Conservation (phyloP, 2,329 filamentous ascomycete genomes). For the Pseudocercospora macadamiae region DNA sequence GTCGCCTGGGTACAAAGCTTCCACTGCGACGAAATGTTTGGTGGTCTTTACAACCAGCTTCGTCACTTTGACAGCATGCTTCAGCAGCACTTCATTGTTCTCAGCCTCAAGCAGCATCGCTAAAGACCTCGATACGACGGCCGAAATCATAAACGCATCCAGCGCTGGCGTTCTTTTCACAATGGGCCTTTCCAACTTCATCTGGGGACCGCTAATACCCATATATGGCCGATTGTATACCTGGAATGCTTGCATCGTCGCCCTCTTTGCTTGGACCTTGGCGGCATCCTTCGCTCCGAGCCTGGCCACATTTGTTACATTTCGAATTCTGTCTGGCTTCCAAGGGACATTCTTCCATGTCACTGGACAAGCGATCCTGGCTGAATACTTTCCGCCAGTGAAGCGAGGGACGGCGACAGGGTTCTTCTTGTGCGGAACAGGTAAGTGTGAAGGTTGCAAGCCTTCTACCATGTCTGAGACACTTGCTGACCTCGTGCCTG, state of each 20-base stretch:
- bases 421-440: slow-evolving; percentile 69
- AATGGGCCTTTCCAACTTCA: slow-evolving; percentile 68
- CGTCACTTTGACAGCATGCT: slow-evolving; percentile 72
- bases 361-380: slow-evolving; percentile 68
- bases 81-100: slow-evolving; percentile 72
- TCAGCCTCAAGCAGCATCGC: slow-evolving; percentile 73
- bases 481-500: too few relatives aligned
- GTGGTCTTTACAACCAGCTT: slow-evolving; percentile 71
- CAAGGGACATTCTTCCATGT: slow-evolving; percentile 75
- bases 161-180: slow-evolving; percentile 71
- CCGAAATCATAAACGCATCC: slow-evolving; percentile 68
- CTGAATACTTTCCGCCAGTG: slow-evolving; percentile 54
- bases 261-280: slow-evolving; percentile 68
- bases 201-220: slow-evolving; percentile 68
- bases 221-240: slow-evolving; percentile 49
- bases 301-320: slow-evolving; percentile 68
- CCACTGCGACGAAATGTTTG: slow-evolving; percentile 53
- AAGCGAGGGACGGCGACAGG: slow-evolving; percentile 71
- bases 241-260: slow-evolving; percentile 57
- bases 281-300: slow-evolving; percentile 72
- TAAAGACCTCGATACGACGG: slow-evolving; percentile 62
- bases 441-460: too few relatives aligned
- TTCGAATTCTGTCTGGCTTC: slow-evolving; percentile 71
- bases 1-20: slow-evolving; percentile 24
- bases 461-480: too few relatives aligned